phyloP scores from a whole-genome alignment of 306 rosid species.

The Quercus gilva region DNA sequence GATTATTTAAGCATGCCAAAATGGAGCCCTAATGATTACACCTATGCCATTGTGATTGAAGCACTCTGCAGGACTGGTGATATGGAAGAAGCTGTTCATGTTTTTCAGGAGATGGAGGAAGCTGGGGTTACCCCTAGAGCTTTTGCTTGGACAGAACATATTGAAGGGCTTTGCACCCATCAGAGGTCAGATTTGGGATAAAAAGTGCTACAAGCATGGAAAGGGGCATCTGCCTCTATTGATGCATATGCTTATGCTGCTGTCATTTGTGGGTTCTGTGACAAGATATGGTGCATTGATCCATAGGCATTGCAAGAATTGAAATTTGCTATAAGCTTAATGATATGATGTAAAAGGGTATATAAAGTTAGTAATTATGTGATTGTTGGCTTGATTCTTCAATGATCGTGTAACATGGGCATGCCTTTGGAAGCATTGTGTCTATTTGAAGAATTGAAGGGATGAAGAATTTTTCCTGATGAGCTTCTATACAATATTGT shows the following conservation, averaged over 20 bases:
- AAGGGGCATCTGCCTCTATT: conserved; percentile 28
- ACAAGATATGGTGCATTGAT: conserved; percentile 59
- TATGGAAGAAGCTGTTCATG: conserved; percentile 38
- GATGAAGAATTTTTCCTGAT: conserved; percentile 54
- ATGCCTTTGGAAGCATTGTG: conserved; percentile 49
- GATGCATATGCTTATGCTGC: conserved; percentile 53
- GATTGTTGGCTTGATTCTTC: conserved; percentile 59
- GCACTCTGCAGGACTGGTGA: conserved; percentile 58
- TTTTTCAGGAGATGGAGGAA: conserved; percentile 64
- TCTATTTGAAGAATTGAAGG: conserved; percentile 42
- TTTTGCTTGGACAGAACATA: conserved; percentile 50
- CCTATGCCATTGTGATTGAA: conserved; percentile 68
- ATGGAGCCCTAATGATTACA: conserved; percentile 49
- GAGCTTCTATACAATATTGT: conserved; percentile 56
- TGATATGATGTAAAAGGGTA: conserved; percentile 60
- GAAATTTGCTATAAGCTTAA: conserved; percentile 44
- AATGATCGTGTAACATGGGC: conserved; percentile 62
- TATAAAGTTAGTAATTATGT: conserved; percentile 58
- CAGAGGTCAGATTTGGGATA: conserved; percentile 50
- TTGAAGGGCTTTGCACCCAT: conserved; percentile 70
- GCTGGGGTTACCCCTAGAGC: conserved; percentile 44
- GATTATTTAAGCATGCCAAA: conserved; percentile 44
- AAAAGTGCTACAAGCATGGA: conserved; percentile 47
- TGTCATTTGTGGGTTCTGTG: conserved; percentile 71
- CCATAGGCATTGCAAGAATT: conserved; percentile 61